Conservation (phyloP, 2,329 filamentous ascomycete species). For the Sporothrix inflata region DNA sequence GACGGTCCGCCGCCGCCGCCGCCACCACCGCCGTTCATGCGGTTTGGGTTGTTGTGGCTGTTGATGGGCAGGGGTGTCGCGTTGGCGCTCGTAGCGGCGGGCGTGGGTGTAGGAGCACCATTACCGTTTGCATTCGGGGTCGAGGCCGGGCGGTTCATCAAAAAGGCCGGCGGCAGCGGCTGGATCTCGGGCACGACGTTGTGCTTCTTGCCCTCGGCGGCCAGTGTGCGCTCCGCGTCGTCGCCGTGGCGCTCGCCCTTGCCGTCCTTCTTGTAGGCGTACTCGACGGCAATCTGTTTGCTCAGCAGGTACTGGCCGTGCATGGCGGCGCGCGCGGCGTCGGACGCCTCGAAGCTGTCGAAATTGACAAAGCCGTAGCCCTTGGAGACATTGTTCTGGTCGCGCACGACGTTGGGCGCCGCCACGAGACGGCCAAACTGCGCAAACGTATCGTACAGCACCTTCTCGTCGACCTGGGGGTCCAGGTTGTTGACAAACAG, state of each 20-base stretch:
- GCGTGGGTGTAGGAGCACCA: not conserved
- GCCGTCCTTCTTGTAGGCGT: conserved; percentile 99
- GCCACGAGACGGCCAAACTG: conserved; percentile 85
- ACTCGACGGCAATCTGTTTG: conserved; percentile 95
- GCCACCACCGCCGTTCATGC: not conserved
- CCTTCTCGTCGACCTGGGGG: conserved; percentile 91
- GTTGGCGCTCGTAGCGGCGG: conserved; percentile 30
- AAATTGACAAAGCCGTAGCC: conserved; percentile 97
- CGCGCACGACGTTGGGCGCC: conserved; percentile 87
- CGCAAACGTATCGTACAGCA: conserved; percentile 90
- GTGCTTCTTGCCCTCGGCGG: conserved; percentile 89
- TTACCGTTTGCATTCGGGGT: not conserved
- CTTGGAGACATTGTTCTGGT: conserved; percentile 85
- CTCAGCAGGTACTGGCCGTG: conserved; percentile 96
- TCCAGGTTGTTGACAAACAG: conserved; percentile 97
- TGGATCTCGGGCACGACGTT: conserved; percentile 85
- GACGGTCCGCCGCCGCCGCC: not conserved
- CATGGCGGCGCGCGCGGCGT: conserved; percentile 89
- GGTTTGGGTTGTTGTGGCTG: conserved; percentile 27
- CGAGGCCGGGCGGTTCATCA: conserved; percentile 48
- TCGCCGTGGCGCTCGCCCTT: conserved; percentile 97
- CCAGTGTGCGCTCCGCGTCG: conserved; percentile 87
- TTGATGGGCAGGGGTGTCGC: conserved; percentile 25
- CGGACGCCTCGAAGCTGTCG: conserved; percentile 88
- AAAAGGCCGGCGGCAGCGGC: conserved; percentile 73